Base-by-base conservation (phyloP, 192 early-diverging fungal genomes). In the Gryganskiella cystojenkinii region DNA sequence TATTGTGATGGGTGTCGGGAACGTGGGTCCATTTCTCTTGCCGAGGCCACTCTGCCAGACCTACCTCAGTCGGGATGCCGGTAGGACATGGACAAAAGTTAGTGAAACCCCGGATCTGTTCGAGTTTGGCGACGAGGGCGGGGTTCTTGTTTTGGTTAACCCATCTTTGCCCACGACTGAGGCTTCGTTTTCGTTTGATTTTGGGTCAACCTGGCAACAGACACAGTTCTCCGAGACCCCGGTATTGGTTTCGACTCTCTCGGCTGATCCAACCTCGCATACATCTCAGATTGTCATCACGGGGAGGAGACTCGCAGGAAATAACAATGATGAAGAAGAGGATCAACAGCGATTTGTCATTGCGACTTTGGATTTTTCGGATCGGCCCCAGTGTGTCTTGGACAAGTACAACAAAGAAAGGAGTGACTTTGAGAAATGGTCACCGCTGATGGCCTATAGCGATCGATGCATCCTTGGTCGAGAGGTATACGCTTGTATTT, bases 101-200 rank as follows among this genome's bases (percentile, higher is more conserved):
- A 82, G 83, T 13, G 83, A 81, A 15, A 86, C 87, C n/a, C 89
- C 88, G 25, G 74, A 91, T 68, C 80, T 90, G 67, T 90, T 90
- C 71, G 95, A 92, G 61, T 92, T 96, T 82, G 93, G 91, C 33
- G 95, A 97, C 70, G 91, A 95, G 56, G 96, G 96, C 19, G 87
- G 85, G 0, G 67, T 98, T 24, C 61, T 96, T 13, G 80, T 95
- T 34, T 37, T 96, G 1, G 82, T 93, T 3, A 89, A 90, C 51
- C 91, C 95, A 60, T 85, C 90, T 56, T 83, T 66, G 9, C 85
- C 94, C 0, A 92, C 91, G 3, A 83, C 90, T 61, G 66, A 80
- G 10, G 52, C 91, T 52, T 40, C 66, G 54, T 93, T 92, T 73
- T 91, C 93, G 31, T 90, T 80, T 79, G 87, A 97, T 74, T 87